Percentiles rank a stretch among this genome's conserved stretches.
Evolutionary conservation across 257 asterid species (phyloP).

Genomic region (Ophiorrhiza pumila): DNA sequence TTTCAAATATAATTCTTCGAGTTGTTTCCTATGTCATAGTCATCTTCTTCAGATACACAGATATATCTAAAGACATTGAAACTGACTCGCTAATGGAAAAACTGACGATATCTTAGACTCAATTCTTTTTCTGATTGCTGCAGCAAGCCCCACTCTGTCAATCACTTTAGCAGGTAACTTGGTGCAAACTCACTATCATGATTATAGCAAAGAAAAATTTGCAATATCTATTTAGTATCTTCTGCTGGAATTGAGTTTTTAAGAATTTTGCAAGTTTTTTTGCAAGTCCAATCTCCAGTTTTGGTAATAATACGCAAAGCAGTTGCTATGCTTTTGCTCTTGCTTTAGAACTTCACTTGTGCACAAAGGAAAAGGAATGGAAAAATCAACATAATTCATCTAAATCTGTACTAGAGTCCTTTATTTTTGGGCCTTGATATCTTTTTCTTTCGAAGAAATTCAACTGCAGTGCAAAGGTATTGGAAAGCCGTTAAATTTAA

Average conservation of each 20-base stretch:
- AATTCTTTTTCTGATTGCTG: slow-evolving; percentile 1
- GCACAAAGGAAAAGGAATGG: not conserved
- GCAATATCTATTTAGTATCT: not conserved
- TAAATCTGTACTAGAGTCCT: not conserved
- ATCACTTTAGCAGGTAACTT: not conserved
- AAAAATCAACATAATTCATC: not conserved
- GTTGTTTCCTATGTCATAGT: not conserved
- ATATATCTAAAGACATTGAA: not conserved
- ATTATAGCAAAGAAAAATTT: not conserved
- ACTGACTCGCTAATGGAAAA: not conserved
- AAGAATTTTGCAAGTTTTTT: not conserved
- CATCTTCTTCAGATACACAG: not conserved
- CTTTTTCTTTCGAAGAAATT: not conserved
- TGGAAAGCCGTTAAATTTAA: not conserved
- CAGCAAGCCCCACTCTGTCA: not conserved
- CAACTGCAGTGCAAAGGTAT: not conserved
- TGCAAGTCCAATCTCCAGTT: not conserved
- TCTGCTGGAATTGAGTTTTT: not conserved
- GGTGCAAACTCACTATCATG: not conserved
- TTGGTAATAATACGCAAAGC: not conserved
- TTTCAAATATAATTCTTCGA: not conserved
- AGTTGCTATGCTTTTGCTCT: not conserved
- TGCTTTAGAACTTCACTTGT: not conserved
- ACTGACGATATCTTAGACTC: not conserved
- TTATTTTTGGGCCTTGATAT: not conserved